Conservation (phyloP, 78 protist genomes). For the Corallochytrium limacisporum region DNA sequence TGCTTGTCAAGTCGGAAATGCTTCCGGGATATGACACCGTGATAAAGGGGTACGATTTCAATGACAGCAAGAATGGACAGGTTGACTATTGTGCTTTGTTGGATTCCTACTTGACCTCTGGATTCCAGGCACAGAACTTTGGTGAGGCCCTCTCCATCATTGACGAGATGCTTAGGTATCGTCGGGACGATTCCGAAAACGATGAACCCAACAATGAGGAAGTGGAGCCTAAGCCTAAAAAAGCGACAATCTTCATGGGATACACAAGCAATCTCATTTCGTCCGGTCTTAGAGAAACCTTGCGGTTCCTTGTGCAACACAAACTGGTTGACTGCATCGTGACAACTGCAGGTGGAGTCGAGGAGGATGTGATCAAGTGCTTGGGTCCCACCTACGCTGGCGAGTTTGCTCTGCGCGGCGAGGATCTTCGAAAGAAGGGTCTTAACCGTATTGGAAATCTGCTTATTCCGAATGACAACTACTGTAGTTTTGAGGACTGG, state of each 20-base stretch:
- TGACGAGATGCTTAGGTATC: constrained; percentile 58
- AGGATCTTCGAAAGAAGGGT: constrained; percentile 32
- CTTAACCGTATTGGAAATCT: constrained; percentile 96
- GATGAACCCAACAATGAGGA: neutral
- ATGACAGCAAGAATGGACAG: too few relatives aligned
- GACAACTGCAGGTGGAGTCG: constrained; percentile 97
- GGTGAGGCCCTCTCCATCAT: constrained; percentile 79
- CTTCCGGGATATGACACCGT: neutral
- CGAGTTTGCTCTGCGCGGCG: constrained; percentile 73
- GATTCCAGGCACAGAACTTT: constrained; percentile 86
- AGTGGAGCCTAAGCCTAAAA: neutral
- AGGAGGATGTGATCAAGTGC: constrained; percentile 98
- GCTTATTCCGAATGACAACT: constrained; percentile 95
- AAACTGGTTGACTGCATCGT: constrained; percentile 74
- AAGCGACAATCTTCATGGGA: constrained; percentile 71
- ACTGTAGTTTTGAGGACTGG: constrained; percentile 88
- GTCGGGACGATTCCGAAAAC: neutral
- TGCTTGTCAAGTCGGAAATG: neutral
- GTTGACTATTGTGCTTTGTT: constrained; percentile 48
- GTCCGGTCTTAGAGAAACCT: constrained; percentile 83
- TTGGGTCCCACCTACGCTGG: constrained; percentile 86
- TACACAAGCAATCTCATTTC: constrained; percentile 95
- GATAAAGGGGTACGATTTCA: constrained; percentile 52
- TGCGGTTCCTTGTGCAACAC: constrained; percentile 72
- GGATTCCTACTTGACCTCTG: constrained; percentile 40